These are phyloP conservation scores for Casuarina glauca DNA, from an alignment of 306 rosid genomes.

Conservation along the genomic window DNA sequence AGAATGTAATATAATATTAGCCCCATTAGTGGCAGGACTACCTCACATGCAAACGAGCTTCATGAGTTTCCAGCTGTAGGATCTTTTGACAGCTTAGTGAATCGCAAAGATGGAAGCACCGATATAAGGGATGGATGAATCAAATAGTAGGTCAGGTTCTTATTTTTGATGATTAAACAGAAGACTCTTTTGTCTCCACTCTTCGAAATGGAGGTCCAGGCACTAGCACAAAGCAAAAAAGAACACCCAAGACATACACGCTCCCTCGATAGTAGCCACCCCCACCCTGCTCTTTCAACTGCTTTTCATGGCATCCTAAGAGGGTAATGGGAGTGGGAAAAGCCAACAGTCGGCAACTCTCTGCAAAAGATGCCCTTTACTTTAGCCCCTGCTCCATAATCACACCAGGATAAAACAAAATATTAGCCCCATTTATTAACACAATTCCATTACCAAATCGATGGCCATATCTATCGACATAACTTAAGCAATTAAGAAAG, in stretches of 20 bases:
- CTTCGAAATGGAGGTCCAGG: slow-evolving; percentile 49
- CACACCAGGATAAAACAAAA: neutral
- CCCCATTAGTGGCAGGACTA: neutral
- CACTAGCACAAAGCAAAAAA: slow-evolving; percentile 54
- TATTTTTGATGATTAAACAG: slow-evolving; percentile 50
- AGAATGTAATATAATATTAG: too few relatives aligned
- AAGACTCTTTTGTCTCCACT: slow-evolving; percentile 74
- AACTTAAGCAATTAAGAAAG: too few relatives aligned
- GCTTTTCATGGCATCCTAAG: slow-evolving; percentile 75
- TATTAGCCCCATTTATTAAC: neutral
- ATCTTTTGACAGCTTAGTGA: neutral
- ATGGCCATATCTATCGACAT: too few relatives aligned
- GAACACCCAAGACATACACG: slow-evolving; percentile 41
- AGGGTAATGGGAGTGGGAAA: slow-evolving; percentile 13
- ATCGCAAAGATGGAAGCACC: slow-evolving; percentile 15
- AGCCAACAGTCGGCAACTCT: slow-evolving; percentile 18
- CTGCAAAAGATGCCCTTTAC: neutral
- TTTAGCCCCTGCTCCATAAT: neutral
- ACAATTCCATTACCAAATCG: neutral
- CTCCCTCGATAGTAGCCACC: slow-evolving; percentile 61
- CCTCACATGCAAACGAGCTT: neutral
- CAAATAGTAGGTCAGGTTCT: slow-evolving; percentile 15
- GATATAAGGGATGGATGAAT: neutral
- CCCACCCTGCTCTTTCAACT: slow-evolving; percentile 38
- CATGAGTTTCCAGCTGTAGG: neutral